Base-by-base conservation (phyloP, 768 basidiomycete species). In the Trametes sanguinea region DNA sequence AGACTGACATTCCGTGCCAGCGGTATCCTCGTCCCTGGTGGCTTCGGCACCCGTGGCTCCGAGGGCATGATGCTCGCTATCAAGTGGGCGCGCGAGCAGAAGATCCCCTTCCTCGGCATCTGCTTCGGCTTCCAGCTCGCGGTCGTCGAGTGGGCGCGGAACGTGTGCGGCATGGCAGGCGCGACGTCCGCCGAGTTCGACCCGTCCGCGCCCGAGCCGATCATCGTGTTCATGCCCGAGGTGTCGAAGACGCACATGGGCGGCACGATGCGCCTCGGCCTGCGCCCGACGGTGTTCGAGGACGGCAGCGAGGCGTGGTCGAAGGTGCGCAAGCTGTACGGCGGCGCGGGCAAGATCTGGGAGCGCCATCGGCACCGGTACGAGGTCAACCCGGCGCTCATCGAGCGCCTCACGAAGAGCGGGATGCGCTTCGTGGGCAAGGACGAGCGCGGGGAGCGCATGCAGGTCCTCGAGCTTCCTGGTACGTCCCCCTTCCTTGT, bases 31-130 rank as follows among this genome's bases (percentile, higher is more conserved):
- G 94, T 99, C 13, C 96, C 96, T 1, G 97, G 96, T 52, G 96
- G 96, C 10, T 99, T 99, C 72, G 96, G 96, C 17, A 77, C 81
- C 9, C 91, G 96, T 42, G 96, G 96, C 22, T 94, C 90, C 0
- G 95, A 97, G 76, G 96, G 96, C 43, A 98, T 99, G 96, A 88
- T 98, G 71, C 83, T 95, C 52, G 96, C 96, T n/a, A 94, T 95
- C 74, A 95, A 94, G 75, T 95, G 95, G 83, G 95, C 96, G 0
- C 83, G 96, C 58, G 95, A 98, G 76, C 91, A 96, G 72, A 93
- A 94, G 62, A 78, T 95, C 6, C 97, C 96, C 0, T 99, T 95
- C 83, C 76, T 98, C 42, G 96, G 96, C 47, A 94, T 99, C 73
- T 99, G 96, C 74, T 85, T 98, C 29, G 96, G 96, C 17, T 98